Evolutionary conservation across 208 protist genomes (phyloP).

Genomic region (Acanthamoeba healyi): DNA sequence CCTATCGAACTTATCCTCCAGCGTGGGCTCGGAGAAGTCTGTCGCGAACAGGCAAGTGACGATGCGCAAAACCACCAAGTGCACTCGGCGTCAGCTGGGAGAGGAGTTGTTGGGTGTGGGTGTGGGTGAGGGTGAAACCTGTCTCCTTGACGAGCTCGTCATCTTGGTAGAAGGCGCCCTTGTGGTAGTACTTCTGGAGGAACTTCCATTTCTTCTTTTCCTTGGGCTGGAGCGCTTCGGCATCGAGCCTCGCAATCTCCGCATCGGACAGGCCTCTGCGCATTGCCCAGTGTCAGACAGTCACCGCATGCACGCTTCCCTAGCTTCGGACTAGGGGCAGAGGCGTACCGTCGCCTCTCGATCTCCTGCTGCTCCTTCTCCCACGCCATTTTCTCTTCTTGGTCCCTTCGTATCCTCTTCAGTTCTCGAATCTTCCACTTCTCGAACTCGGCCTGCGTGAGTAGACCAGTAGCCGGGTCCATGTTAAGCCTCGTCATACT

Average conservation of each 20-base stretch:
- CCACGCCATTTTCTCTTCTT: background rate
- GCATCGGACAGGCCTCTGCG: conserved; percentile 12
- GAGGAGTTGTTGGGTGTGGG: too few species aligned
- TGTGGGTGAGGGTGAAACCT: background rate
- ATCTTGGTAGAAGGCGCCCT: conserved; percentile 86
- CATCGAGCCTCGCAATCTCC: conserved; percentile 8
- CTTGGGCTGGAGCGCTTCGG: conserved; percentile 10
- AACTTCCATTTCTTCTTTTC: conserved; percentile 76
- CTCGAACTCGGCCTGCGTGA: conserved; percentile 14
- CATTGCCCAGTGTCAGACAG: background rate
- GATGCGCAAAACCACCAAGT: background rate
- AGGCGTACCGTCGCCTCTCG: background rate
- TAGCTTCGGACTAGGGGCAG: background rate
- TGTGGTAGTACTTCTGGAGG: conserved; percentile 88
- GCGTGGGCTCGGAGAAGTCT: conserved; percentile 35
- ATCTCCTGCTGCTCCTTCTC: conserved; percentile 20
- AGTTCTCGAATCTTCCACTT: conserved; percentile 62
- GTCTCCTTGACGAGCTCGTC: background rate
- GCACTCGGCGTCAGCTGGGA: too few species aligned
- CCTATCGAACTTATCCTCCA: conserved; percentile 77
- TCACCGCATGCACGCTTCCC: background rate
- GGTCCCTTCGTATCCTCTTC: conserved; percentile 24
- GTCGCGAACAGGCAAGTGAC: background rate
- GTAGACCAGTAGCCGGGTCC: too few species aligned
- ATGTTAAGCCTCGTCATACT: background rate